These are phyloP conservation scores for Phragmites australis DNA, from an alignment of 176 grass and related monocot species.

Conservation along the genomic window DNA sequence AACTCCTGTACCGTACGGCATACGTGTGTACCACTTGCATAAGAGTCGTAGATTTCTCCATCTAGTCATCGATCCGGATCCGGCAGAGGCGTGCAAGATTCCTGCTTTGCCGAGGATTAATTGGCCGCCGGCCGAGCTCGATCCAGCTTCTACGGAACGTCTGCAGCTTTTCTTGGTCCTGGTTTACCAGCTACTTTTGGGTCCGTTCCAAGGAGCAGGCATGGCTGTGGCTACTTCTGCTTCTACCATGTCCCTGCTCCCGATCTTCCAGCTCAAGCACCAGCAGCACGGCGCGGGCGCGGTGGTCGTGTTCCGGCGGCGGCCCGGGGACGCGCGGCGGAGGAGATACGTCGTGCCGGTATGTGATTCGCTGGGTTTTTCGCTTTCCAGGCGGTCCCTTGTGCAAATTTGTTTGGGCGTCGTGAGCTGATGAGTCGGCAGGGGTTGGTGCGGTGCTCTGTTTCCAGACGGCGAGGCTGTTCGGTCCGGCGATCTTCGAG, in stretches of 20 bases:
- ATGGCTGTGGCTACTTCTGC: slow-evolving; percentile 38
- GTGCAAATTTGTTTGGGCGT: too few species aligned
- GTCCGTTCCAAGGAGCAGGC: neutral
- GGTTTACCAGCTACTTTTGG: neutral
- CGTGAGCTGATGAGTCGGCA: slow-evolving; percentile 1
- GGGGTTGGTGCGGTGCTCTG: neutral
- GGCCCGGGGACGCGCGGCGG: neutral
- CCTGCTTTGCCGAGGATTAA: slow-evolving; percentile 16
- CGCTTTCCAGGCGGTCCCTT: neutral
- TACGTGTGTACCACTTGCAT: neutral
- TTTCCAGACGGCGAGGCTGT: slow-evolving; percentile 71
- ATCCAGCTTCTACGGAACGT: neutral
- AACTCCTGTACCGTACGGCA: neutral
- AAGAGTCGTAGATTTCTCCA: neutral
- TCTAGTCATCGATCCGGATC: neutral
- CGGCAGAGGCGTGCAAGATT: slow-evolving; percentile 43
- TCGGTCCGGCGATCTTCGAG: slow-evolving; percentile 92
- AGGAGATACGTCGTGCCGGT: slow-evolving; percentile 49
- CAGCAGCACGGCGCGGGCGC: slow-evolving; percentile 26
- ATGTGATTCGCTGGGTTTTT: neutral
- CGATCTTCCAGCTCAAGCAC: slow-evolving; percentile 53
- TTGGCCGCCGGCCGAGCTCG: neutral
- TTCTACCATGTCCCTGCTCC: slow-evolving; percentile 57
- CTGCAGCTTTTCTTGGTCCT: neutral
- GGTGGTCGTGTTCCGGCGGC: slow-evolving; percentile 36